Percentiles rank a stretch among this genome's conserved stretches.
Evolutionary conservation across 768 basidiomycete species (phyloP).

Genomic region (Tubosaeta sp.): DNA sequence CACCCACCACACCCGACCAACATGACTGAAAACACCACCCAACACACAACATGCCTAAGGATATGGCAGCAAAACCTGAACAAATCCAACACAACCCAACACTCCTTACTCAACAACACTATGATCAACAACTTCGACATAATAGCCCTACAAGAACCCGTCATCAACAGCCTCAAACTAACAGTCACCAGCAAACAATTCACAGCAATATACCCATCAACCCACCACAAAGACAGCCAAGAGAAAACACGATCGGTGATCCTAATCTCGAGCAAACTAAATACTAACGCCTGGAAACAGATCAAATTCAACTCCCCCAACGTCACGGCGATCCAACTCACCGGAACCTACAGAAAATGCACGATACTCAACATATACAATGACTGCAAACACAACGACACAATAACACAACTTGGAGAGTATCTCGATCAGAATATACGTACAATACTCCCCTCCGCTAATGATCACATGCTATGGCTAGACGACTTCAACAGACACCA

Average conservation of each 20-base stretch:
- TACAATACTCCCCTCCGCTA: no score
- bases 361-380: no score
- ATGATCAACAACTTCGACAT: slow-evolving; percentile 27
- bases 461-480: no score
- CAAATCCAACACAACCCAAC: neutral
- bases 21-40: no score
- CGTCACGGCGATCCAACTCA: neutral
- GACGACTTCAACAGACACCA: no score
- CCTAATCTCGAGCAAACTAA: neutral
- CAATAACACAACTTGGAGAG: no score
- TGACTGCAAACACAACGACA: no score
- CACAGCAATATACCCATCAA: slow-evolving; percentile 18
- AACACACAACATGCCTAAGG: neutral
- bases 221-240: neutral
- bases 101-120: neutral
- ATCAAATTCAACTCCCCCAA: neutral
- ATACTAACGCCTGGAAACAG: slow-evolving; percentile 9
- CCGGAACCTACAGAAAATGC: no score
- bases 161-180: slow-evolving; percentile 19
- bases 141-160: slow-evolving; percentile 37
- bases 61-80: slow-evolving; percentile 14
- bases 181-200: slow-evolving; percentile 13
- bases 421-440: no score
- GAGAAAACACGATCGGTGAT: neutral
- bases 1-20: no score